A percentile compares a stretch with the other conserved stretches of the same genome.
These are phyloP conservation scores for Aspergillus nomiae DNA, from an alignment of 2,329 filamentous ascomycete species.

Conservation along the genomic window DNA sequence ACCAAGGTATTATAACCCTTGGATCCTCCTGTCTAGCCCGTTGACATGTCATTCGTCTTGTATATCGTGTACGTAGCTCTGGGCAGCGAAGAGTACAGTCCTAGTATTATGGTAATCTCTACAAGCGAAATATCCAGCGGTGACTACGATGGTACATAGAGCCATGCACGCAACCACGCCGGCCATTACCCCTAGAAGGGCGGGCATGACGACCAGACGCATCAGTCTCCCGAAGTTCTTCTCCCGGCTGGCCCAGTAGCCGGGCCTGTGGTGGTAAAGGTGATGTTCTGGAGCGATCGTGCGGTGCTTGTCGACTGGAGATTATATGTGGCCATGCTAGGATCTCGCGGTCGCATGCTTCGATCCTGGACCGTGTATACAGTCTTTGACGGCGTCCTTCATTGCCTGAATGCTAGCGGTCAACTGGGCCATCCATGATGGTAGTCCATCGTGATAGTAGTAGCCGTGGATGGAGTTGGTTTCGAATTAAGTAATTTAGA, in stretches of 20 bases:
- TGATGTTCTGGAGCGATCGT: slow-evolving; percentile 6
- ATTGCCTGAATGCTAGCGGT: neutral
- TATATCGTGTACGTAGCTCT: too few species aligned
- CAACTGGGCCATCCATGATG: slow-evolving; percentile 3
- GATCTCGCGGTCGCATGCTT: neutral
- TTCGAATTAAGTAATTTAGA: slow-evolving; percentile 31
- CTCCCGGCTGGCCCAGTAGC: slow-evolving; percentile 23
- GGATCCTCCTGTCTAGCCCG: too few species aligned
- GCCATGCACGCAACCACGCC: slow-evolving; percentile 39
- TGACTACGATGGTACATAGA: too few species aligned
- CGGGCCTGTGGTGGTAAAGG: slow-evolving; percentile 20
- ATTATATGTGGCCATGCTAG: neutral
- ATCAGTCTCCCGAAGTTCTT: slow-evolving; percentile 30
- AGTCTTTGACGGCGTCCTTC: slow-evolving; percentile 14
- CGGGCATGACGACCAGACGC: slow-evolving; percentile 42
- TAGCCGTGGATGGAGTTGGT: slow-evolving; percentile 15
- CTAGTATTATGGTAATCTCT: too few species aligned
- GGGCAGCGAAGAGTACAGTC: too few species aligned
- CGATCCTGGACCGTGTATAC: neutral
- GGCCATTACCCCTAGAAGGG: slow-evolving; percentile 39
- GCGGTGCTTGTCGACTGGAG: slow-evolving; percentile 1
- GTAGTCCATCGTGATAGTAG: neutral
- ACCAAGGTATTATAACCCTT: too few species aligned
- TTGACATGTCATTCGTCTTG: too few species aligned
- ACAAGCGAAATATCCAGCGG: too few species aligned